These are phyloP conservation scores for Exophiala oligosperma DNA, from an alignment of 2,329 filamentous ascomycete genomes.

Conservation along the genomic window DNA sequence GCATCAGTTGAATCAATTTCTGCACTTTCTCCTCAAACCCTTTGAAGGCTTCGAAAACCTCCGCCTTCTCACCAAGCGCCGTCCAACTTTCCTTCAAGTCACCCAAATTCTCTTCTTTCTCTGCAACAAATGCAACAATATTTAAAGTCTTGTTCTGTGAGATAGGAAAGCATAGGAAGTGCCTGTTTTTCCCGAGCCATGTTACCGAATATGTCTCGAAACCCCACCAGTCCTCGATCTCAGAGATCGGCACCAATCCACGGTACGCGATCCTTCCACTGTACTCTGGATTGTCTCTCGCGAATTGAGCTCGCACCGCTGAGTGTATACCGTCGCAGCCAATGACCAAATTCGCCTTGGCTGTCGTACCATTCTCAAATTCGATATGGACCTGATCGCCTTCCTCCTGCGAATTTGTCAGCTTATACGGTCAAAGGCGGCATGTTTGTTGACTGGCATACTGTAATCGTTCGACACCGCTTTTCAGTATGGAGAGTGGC, in stretches of 20 bases:
- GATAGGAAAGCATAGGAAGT: conserved; percentile 42
- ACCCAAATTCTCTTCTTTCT: conserved; percentile 33
- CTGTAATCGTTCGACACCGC: conserved; percentile 13
- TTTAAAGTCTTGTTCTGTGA: conserved; percentile 37
- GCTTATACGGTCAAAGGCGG: neutral
- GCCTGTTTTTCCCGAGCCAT: conserved; percentile 38
- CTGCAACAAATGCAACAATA: conserved; percentile 39
- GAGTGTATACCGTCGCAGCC: conserved; percentile 30
- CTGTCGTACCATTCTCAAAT: conserved; percentile 32
- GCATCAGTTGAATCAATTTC: conserved; percentile 21
- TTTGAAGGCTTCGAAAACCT: conserved; percentile 25
- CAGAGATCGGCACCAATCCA: conserved; percentile 14
- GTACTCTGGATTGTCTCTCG: conserved; percentile 17
- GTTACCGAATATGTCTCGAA: conserved; percentile 30
- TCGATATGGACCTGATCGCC: conserved; percentile 12
- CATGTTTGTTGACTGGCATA: neutral
- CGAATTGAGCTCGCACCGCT: conserved; percentile 13
- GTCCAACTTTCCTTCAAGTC: conserved; percentile 41
- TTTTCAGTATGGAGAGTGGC: conserved; percentile 17
- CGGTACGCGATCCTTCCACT: conserved; percentile 19
- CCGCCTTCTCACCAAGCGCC: conserved; percentile 29
- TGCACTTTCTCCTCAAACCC: conserved; percentile 19
- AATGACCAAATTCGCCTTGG: conserved; percentile 27
- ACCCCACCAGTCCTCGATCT: conserved; percentile 27
- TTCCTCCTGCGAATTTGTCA: conserved; percentile 10